Evolutionary conservation across 495 filamentous ascomycete species (phyloP).

Genomic region (Neurospora tetrasperma): DNA sequence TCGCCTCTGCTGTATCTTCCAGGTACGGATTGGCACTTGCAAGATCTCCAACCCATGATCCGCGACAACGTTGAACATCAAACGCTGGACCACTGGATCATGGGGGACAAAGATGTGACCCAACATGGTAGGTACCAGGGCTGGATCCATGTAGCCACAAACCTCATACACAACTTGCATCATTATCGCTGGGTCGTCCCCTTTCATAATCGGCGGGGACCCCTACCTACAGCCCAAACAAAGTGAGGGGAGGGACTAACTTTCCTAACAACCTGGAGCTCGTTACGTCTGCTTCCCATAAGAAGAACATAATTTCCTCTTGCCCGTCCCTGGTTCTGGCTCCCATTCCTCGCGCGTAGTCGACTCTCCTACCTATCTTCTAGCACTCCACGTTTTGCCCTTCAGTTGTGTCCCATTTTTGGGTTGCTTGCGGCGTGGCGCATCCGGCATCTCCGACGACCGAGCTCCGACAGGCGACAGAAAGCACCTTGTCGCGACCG

Average conservation of each 20-base stretch:
- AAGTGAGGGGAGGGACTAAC: background rate
- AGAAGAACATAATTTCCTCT: background rate
- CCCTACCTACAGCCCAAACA: background rate
- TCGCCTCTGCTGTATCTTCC: background rate
- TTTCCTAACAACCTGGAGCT: background rate
- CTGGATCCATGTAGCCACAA: slow-evolving; percentile 20
- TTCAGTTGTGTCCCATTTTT: background rate
- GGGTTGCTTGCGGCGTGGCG: background rate
- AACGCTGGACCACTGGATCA: slow-evolving; percentile 24
- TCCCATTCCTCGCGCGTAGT: background rate
- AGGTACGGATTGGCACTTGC: background rate
- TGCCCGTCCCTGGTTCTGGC: background rate
- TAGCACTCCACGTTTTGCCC: background rate
- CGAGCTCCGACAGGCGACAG: background rate
- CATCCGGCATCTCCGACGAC: background rate
- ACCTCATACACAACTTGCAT: slow-evolving; percentile 23
- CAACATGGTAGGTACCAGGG: slow-evolving; percentile 8
- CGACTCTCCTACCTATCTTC: background rate
- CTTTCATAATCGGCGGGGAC: slow-evolving; percentile 15
- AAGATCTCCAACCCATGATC: background rate
- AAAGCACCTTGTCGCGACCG: background rate
- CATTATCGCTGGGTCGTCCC: slow-evolving; percentile 17
- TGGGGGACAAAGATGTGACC: background rate
- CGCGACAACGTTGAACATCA: slow-evolving; percentile 24
- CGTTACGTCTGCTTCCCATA: background rate